Percentiles rank a stretch among this genome's conserved stretches.
phyloP scores from a whole-genome alignment of 768 basidiomycete genomes.

The Pleurotus salmoneostramineus region DNA sequence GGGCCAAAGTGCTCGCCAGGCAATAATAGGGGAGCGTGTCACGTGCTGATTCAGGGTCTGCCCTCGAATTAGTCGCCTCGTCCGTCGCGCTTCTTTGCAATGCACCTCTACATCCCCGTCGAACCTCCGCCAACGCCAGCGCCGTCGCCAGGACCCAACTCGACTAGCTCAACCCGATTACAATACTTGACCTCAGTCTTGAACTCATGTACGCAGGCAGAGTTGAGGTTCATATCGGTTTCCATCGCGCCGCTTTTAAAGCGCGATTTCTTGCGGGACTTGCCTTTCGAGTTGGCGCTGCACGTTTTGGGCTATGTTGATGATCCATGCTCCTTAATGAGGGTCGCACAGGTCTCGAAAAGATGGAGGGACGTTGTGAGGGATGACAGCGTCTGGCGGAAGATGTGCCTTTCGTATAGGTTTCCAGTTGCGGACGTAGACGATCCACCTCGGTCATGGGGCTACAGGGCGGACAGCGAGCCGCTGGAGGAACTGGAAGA shows the following conservation, averaged over 20 bases:
- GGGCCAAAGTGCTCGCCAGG: too few species aligned
- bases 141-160: slow-evolving; percentile 46
- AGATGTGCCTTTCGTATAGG: slow-evolving; percentile 57
- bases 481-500: slow-evolving; percentile 27
- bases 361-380: slow-evolving; percentile 66
- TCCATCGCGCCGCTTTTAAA: slow-evolving; percentile 63
- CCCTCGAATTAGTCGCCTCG: not conserved
- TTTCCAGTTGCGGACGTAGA: not conserved
- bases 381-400: slow-evolving; percentile 81
- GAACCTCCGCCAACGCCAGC: slow-evolving; percentile 60
- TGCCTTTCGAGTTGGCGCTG: slow-evolving; percentile 69
- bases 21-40: not conserved
- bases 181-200: slow-evolving; percentile 50
- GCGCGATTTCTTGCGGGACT: slow-evolving; percentile 53
- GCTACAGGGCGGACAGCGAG: slow-evolving; percentile 24
- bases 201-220: slow-evolving; percentile 49
- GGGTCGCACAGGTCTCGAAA: slow-evolving; percentile 66
- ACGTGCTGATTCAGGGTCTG: not conserved
- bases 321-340: slow-evolving; percentile 65
- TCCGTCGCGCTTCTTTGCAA: not conserved
- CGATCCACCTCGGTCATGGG: not conserved
- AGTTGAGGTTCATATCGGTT: slow-evolving; percentile 64
- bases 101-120: slow-evolving; percentile 44
- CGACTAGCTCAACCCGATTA: slow-evolving; percentile 39
- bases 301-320: slow-evolving; percentile 76